Conservation (phyloP, 2,329 filamentous ascomycete genomes). For the Colletotrichum aenigma region DNA sequence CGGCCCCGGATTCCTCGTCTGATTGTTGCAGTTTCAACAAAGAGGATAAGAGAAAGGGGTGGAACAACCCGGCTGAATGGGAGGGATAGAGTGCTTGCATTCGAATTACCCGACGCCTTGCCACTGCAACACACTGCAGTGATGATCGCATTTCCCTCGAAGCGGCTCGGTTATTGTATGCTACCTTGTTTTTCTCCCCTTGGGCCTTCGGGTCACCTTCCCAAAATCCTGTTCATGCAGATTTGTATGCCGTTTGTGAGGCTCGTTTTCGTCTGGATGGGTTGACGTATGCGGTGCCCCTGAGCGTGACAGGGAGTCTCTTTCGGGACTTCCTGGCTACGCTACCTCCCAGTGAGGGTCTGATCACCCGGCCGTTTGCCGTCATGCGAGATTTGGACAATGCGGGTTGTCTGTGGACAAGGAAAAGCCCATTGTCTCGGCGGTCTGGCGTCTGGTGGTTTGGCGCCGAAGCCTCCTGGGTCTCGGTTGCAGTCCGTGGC, state of each 20-base stretch:
- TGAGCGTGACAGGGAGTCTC: not conserved
- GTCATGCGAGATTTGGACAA: not conserved
- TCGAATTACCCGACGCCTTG: not conserved
- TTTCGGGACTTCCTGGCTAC: not conserved
- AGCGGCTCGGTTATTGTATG: not conserved
- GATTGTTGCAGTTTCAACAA: not conserved
- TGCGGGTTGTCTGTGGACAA: not conserved
- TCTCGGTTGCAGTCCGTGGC: not conserved
- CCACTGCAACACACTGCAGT: not conserved
- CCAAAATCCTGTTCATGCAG: not conserved
- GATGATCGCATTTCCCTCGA: not conserved
- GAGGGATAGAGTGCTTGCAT: conserved; percentile 1
- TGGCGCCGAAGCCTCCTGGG: not conserved
- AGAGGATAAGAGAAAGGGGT: not conserved
- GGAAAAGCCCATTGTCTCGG: not conserved
- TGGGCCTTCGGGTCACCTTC: not conserved
- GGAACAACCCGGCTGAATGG: not conserved
- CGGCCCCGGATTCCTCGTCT: not conserved
- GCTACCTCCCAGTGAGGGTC: not conserved
- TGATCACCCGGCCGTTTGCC: not conserved
- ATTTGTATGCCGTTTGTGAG: not conserved
- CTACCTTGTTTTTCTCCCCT: not conserved
- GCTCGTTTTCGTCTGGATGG: not conserved
- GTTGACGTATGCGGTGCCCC: not conserved
- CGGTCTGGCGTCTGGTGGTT: not conserved